These are phyloP conservation scores for Podospora pseudocomata DNA, from an alignment of 495 filamentous ascomycete species.

Conservation along the genomic window DNA sequence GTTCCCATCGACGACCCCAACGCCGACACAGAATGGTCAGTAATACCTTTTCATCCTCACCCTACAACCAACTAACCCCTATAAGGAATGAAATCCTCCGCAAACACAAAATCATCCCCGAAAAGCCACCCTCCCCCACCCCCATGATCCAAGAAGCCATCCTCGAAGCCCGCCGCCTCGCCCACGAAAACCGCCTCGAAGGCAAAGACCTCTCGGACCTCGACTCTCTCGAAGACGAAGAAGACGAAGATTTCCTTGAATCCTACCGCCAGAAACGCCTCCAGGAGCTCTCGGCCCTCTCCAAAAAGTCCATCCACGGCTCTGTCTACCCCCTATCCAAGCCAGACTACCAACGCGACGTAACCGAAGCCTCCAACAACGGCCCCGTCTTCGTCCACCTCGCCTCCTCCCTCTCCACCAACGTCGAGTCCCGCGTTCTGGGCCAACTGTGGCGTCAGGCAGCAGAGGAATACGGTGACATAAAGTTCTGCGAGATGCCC, in stretches of 20 bases:
- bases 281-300: slow-evolving; percentile 69
- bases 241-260: slow-evolving; percentile 88
- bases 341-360: slow-evolving; percentile 82
- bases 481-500: slow-evolving; percentile 97
- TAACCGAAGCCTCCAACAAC: slow-evolving; percentile 82
- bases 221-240: slow-evolving; percentile 83
- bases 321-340: slow-evolving; percentile 92
- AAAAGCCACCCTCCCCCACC: slow-evolving; percentile 91
- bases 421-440: slow-evolving; percentile 76
- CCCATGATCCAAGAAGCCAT: slow-evolving; percentile 96
- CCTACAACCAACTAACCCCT: slow-evolving; percentile 16
- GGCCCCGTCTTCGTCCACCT: slow-evolving; percentile 79
- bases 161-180: slow-evolving; percentile 69
- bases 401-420: slow-evolving; percentile 69
- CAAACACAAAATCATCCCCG: slow-evolving; percentile 91
- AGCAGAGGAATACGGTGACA: slow-evolving; percentile 77
- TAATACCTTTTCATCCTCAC: neutral
- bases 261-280: slow-evolving; percentile 81
- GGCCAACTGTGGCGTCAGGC: slow-evolving; percentile 84
- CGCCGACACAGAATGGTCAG: slow-evolving; percentile 95
- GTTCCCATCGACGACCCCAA: slow-evolving; percentile 94
- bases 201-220: slow-evolving; percentile 92
- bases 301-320: slow-evolving; percentile 72
- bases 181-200: slow-evolving; percentile 86
- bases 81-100: slow-evolving; percentile 97